Base-by-base conservation (phyloP, 1,139 yeast species). In the Pichia sp. region DNA sequence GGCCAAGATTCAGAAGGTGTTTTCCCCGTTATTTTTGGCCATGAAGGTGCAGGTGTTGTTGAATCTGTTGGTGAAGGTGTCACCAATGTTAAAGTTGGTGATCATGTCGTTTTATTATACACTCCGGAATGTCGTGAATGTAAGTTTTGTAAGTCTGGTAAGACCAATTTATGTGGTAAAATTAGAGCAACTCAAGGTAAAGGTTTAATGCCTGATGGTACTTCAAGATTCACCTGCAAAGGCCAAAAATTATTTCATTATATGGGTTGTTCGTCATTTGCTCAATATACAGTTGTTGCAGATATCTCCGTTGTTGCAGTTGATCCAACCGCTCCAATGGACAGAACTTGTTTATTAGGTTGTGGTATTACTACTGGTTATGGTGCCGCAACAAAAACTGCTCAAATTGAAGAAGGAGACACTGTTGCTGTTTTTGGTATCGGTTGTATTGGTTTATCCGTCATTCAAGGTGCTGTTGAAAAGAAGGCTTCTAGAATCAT, bases 331-430 rank as follows among this genome's bases (percentile, higher is more conserved):
- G 97, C 96, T 48, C 85, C 87, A 53, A 75, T 82, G 63, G 96
- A 88, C 63, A 80, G 83, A 65, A 85, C 94, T 42, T 90, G 97
- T 74, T 72, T 92, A 68, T 78, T 94, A 60, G 98, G 98, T 42
- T 92, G 98, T 68, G 98, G 98, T 73, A 88, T 92, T 64, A 92
- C 98, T 53, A 92, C 98, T 47, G 98, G 98, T 56, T 88, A 86
- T 67, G 98, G 98, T 68, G 96, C 98, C 47, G 98, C 97, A 47
- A 79, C 87, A 59, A 85, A 87, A 71, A 87, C 96, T 47, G 98
- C 97, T 55, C 77, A 90, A 61, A 94, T 92, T 51, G 84, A 85
- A 67, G 76, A 80, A 66, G 97, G 97, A 59, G 97, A 92, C 66
- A 88, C 85, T 54, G 89, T 92, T 52, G 98, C 97, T 42, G 87